Evolutionary conservation across 805 yeast genomes (phyloP).

Genomic region (Starmera dryadoides): DNA sequence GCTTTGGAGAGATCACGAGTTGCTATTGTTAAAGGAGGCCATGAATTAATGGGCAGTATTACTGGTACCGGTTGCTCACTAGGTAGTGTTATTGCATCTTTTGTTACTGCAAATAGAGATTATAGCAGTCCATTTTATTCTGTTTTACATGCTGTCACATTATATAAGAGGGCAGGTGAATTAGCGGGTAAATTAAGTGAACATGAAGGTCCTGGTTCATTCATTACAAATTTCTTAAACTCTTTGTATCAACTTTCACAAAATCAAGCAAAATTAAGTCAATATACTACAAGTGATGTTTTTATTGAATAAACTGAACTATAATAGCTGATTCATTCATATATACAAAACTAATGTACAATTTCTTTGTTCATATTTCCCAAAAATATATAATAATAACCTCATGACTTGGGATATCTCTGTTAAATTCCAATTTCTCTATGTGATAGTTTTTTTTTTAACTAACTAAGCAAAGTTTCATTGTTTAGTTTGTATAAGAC

Average conservation of each 20-base stretch:
- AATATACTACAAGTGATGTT: not conserved
- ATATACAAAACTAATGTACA: conserved; percentile 2
- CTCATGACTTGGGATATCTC: not conserved
- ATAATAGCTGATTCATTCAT: not conserved
- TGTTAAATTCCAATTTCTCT: not conserved
- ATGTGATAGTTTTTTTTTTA: not conserved
- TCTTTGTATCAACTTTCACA: conserved; percentile 2
- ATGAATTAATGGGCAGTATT: conserved; percentile 51
- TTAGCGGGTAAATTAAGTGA: conserved; percentile 7
- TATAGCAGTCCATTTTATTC: conserved; percentile 7
- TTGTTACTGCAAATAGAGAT: conserved; percentile 32
- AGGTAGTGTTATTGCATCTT: conserved; percentile 64
- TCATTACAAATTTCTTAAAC: conserved; percentile 7
- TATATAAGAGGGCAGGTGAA: conserved; percentile 12
- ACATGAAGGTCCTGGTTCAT: conserved; percentile 10
- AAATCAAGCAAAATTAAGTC: not conserved
- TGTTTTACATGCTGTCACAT: conserved; percentile 9
- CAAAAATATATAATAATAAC: not conserved
- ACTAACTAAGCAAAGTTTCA: not conserved
- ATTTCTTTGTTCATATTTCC: conserved; percentile 3
- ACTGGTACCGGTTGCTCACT: conserved; percentile 84
- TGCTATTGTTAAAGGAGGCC: conserved; percentile 45
- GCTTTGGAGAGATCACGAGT: conserved; percentile 23
- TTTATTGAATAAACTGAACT: not conserved
- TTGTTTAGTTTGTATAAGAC: conserved; percentile 36